These are phyloP conservation scores for Podospora tetraspora DNA, from an alignment of 495 filamentous ascomycete genomes.

Conservation along the genomic window DNA sequence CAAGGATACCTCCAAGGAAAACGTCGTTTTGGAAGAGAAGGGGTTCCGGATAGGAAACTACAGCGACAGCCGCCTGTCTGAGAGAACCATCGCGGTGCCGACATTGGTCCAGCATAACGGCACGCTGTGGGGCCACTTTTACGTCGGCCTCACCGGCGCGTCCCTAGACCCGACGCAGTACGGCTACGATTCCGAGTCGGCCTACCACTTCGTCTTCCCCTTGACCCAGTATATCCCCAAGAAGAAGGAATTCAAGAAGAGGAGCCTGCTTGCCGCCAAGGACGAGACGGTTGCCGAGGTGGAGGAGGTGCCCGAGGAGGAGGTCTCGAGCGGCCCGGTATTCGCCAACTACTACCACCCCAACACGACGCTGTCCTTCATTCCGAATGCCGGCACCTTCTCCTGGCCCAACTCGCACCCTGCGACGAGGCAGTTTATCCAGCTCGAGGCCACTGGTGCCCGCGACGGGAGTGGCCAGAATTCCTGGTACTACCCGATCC, in stretches of 20 bases:
- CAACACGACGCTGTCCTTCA: constrained; percentile 83
- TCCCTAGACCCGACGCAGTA: constrained; percentile 66
- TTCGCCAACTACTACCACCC: constrained; percentile 89
- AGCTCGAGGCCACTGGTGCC: constrained; percentile 67
- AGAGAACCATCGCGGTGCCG: constrained; percentile 74
- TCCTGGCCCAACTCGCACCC: constrained; percentile 64
- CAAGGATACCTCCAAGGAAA: constrained; percentile 48
- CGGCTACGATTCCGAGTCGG: constrained; percentile 64
- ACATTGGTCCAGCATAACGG: constrained; percentile 81
- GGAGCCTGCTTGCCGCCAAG: constrained; percentile 66
- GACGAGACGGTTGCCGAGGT: constrained; percentile 38
- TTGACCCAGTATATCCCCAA: constrained; percentile 85
- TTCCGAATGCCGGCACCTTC: constrained; percentile 71
- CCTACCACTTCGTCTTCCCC: constrained; percentile 77
- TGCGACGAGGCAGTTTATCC: constrained; percentile 67
- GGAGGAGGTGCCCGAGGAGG: constrained; percentile 41
- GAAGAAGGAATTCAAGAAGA: constrained; percentile 88
- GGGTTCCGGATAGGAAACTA: constrained; percentile 76
- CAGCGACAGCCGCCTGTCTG: constrained; percentile 69
- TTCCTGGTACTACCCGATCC: constrained; percentile 90
- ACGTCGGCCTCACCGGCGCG: constrained; percentile 68
- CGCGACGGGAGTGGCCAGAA: constrained; percentile 78
- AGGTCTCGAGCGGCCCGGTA: constrained; percentile 51
- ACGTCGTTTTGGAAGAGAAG: constrained; percentile 71
- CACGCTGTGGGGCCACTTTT: constrained; percentile 91